These are phyloP conservation scores for Arctium minus DNA, from an alignment of 129 eudicot genomes.

Conservation along the genomic window DNA sequence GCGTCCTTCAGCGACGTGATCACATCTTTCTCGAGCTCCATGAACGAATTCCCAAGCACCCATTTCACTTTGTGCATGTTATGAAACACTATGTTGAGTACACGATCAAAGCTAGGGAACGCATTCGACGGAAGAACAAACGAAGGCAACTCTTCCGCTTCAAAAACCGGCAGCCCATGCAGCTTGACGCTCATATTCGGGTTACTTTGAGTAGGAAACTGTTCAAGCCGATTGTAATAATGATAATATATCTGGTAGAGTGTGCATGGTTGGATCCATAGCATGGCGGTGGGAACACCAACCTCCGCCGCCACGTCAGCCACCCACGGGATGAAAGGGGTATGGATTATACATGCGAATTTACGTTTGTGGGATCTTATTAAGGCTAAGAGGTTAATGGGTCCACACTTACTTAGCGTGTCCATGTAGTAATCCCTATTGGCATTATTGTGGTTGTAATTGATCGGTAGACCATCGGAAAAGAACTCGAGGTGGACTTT, in stretches of 20 bases:
- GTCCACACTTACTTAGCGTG: slow-evolving; percentile 23
- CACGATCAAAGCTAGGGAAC: background rate
- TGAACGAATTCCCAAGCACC: slow-evolving; percentile 38
- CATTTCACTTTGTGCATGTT: slow-evolving; percentile 29
- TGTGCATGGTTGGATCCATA: slow-evolving; percentile 51
- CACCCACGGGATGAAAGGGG: slow-evolving; percentile 51
- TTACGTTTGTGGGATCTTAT: slow-evolving; percentile 17
- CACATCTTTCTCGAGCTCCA: slow-evolving; percentile 32
- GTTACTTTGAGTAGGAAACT: slow-evolving; percentile 18
- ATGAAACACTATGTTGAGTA: slow-evolving; percentile 12
- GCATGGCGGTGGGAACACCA: slow-evolving; percentile 38
- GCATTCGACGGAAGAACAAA: slow-evolving; percentile 41
- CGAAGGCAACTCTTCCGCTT: slow-evolving; percentile 33
- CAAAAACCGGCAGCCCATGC: slow-evolving; percentile 36
- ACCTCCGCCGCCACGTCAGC: slow-evolving; percentile 34
- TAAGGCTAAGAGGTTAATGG: slow-evolving; percentile 24
- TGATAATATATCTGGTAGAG: slow-evolving; percentile 37
- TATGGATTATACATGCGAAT: slow-evolving; percentile 37
- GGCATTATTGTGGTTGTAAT: slow-evolving; percentile 25
- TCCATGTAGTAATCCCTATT: slow-evolving; percentile 23
- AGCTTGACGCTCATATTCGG: slow-evolving; percentile 20
- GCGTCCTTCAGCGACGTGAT: background rate
- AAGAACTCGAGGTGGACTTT: slow-evolving; percentile 34
- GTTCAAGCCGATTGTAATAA: slow-evolving; percentile 18
- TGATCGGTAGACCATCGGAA: slow-evolving; percentile 40